Evolutionary conservation across 345 rosid species (phyloP), one percentile per base, ranked within the genome.

Genomic region (Syzygium grande): DNA sequence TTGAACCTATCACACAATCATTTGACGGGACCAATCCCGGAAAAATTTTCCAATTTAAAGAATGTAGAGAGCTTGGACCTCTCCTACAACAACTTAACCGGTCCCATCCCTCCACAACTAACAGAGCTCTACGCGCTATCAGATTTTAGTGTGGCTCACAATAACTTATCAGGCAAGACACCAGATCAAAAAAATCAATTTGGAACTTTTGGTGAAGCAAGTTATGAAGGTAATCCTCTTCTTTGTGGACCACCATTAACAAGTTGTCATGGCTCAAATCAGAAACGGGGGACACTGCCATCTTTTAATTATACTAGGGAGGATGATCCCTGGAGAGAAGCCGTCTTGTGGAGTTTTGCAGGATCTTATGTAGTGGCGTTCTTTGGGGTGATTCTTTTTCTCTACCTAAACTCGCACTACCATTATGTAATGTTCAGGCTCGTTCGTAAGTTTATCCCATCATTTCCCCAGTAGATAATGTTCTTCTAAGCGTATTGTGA

Each of bases 111-210:
- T 16, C 16, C 78, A 16, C 79, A 41, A 21, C n/a, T 85, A 61
- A 58, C 21, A 4, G 30, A 46, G 52, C 55, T 85, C 11, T 59
- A 13, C 4, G 1, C 3, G 2, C 16, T 85, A 19, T 13, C 79
- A n/a, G 22, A 51, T n/a, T n/a, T 87, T 79, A 77, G 52, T 78
- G 9, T 87, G 68, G 88, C 93, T 25, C 83, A 89, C 52, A 92
- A 92, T 55, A 88, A 78, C 52, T 86, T 92, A 52, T 85, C 46
- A 13, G 92, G 92, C 3, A 30, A 23, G 14, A 52, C 56, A 11
- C 84, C 85, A 0, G 55, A 78, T 17, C 15, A 1, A 52, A 85
- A 85, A 46, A 13, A 23, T 41, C 86, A 85, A n/a, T 85, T 85
- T 58, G 63, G 29, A 34, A 88, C 88, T 79, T 73, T 6, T 12